phyloP scores from a whole-genome alignment of 208 protist species.

The Crithidia fasciculata region DNA sequence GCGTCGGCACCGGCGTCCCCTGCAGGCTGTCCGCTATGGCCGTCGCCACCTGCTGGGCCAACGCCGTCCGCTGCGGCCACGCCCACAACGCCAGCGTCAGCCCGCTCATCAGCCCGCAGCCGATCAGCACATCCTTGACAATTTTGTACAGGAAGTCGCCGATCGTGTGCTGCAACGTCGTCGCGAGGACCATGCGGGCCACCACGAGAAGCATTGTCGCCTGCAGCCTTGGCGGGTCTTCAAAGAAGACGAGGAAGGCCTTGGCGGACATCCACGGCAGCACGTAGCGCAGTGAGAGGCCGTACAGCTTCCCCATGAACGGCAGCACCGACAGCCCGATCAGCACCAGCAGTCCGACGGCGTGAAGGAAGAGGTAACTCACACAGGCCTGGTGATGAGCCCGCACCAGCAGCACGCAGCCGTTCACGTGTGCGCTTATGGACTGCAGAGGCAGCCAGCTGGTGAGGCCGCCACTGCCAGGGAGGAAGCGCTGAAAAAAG shows the following conservation, averaged over 20 bases:
- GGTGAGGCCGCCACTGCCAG: not conserved
- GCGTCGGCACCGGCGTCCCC: constrained; percentile 16
- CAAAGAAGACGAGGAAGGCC: constrained; percentile 72
- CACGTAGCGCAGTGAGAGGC: constrained; percentile 56
- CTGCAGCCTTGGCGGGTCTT: constrained; percentile 19
- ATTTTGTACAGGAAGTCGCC: constrained; percentile 65
- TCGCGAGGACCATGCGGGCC: constrained; percentile 34
- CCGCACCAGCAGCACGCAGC: constrained; percentile 50
- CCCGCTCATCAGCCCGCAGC: constrained; percentile 35
- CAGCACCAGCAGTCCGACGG: constrained; percentile 45
- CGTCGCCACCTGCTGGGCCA: constrained; percentile 38
- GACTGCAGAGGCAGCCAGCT: constrained; percentile 29
- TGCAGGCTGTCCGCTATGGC: constrained; percentile 45
- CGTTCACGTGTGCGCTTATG: constrained; percentile 33
- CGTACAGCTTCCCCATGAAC: constrained; percentile 69
- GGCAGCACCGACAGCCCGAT: constrained; percentile 76
- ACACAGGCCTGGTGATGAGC: constrained; percentile 50
- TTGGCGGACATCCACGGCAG: constrained; percentile 76
- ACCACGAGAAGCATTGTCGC: constrained; percentile 35
- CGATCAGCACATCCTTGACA: constrained; percentile 60
- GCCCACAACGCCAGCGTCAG: constrained; percentile 37
- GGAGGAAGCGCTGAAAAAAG: constrained; percentile 15
- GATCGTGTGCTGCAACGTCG: constrained; percentile 66
- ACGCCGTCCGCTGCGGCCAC: constrained; percentile 44
- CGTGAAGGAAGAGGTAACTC: constrained; percentile 65